Conservation (phyloP, 2,329 filamentous ascomycete species). For the Cercospora sp. region DNA sequence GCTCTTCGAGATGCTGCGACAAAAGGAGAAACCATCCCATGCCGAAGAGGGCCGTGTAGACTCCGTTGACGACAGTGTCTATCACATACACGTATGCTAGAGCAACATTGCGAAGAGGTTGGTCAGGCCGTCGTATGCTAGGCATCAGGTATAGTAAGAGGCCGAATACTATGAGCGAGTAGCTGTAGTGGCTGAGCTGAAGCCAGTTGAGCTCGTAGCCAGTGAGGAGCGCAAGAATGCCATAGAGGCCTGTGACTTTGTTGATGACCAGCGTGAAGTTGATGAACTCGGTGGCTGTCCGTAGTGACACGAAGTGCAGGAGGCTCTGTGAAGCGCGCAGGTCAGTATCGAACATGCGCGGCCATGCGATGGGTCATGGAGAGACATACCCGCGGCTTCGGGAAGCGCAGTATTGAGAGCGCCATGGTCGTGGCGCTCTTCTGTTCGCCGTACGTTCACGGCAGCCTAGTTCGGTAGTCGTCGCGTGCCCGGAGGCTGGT, state of each 20-base stretch:
- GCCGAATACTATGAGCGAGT: conserved; percentile 71
- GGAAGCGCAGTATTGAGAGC: conserved; percentile 19
- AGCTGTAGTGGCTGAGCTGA: conserved; percentile 89
- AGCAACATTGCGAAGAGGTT: conserved; percentile 70
- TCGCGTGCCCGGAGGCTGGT: conserved; percentile 12
- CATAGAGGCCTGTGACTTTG: conserved; percentile 88
- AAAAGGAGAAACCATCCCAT: conserved; percentile 83
- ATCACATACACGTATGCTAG: conserved; percentile 84
- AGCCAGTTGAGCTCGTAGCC: conserved; percentile 79
- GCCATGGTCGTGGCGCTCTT: conserved; percentile 11
- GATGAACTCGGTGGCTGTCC: conserved; percentile 83
- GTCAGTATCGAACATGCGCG: neutral
- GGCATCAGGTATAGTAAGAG: conserved; percentile 70
- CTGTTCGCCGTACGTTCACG: neutral
- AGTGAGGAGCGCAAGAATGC: conserved; percentile 82
- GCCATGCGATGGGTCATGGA: neutral
- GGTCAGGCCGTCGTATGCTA: conserved; percentile 62
- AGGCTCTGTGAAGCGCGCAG: conserved; percentile 62
- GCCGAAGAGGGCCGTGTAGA: conserved; percentile 80
- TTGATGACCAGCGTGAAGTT: conserved; percentile 82
- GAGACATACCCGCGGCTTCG: conserved; percentile 19
- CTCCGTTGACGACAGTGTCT: conserved; percentile 77
- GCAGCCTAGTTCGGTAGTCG: neutral
- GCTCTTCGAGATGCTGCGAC: conserved; percentile 55
- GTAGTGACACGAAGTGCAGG: conserved; percentile 80